A percentile compares a stretch with the other conserved stretches of the same genome.
Evolutionary conservation across 2,329 filamentous ascomycete species (phyloP).

Genomic region (Fusarium torreyae): DNA sequence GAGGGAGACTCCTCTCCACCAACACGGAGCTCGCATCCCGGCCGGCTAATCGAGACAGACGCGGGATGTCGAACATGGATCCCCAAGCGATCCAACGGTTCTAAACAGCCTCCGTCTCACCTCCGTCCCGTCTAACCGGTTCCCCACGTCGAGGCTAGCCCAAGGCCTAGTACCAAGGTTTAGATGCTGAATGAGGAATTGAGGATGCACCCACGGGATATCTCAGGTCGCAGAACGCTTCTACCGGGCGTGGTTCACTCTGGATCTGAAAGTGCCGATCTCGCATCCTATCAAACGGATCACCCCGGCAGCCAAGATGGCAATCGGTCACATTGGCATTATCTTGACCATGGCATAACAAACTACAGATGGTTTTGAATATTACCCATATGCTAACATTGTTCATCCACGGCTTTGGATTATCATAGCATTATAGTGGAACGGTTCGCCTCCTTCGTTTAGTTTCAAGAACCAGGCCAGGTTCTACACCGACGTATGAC

Average conservation of each 20-base stretch:
- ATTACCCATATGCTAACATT: neutral
- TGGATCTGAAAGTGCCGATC: conserved; percentile 42
- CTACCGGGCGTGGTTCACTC: conserved; percentile 19
- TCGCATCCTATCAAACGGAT: conserved; percentile 34
- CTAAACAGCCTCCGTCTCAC: conserved; percentile 7
- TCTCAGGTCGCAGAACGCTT: conserved; percentile 4
- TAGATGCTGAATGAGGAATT: conserved; percentile 15
- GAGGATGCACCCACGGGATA: conserved; percentile 17
- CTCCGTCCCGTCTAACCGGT: conserved; percentile 39
- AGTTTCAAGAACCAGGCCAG: neutral
- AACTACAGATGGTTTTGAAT: neutral
- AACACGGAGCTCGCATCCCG: conserved; percentile 11
- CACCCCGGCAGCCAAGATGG: conserved; percentile 29
- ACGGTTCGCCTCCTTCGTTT: neutral
- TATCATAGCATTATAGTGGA: neutral
- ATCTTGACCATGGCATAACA: neutral
- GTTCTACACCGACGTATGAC: conserved; percentile 1
- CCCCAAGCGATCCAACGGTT: conserved; percentile 20
- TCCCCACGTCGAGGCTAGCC: conserved; percentile 8
- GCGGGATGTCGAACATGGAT: conserved; percentile 34
- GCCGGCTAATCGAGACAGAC: conserved; percentile 23
- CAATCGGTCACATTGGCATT: conserved; percentile 22
- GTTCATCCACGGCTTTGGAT: neutral
- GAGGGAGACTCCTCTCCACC: conserved; percentile 23
- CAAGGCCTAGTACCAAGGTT: neutral